phyloP scores from a whole-genome alignment of 805 yeast genomes.

The Monosporozyma yasuniensis region DNA sequence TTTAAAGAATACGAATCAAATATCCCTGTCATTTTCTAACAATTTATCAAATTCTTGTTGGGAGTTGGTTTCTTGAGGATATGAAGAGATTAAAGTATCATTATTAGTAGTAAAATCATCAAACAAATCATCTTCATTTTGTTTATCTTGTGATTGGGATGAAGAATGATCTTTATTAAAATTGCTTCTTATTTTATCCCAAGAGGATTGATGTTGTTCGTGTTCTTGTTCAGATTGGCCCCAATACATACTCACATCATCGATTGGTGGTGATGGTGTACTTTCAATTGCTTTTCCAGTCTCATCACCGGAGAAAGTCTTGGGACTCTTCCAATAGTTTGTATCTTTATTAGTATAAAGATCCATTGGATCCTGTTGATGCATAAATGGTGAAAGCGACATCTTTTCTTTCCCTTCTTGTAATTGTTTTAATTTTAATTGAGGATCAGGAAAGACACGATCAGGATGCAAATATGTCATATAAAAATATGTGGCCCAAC shows the following conservation, averaged over 20 bases:
- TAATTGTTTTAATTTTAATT: slow-evolving; percentile 28
- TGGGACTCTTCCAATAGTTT: neutral
- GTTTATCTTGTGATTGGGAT: neutral
- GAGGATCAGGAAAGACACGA: slow-evolving; percentile 49
- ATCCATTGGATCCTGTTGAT: slow-evolving; percentile 34
- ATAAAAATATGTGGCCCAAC: slow-evolving; percentile 46
- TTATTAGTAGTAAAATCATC: neutral
- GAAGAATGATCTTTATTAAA: neutral
- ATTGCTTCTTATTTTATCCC: slow-evolving; percentile 28
- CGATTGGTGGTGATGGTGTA: neutral
- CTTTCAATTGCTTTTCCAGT: no score
- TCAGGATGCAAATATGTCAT: slow-evolving; percentile 44
- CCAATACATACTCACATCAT: neutral
- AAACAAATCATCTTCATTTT: neutral
- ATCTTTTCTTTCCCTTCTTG: slow-evolving; percentile 8
- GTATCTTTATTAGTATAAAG: slow-evolving; percentile 18
- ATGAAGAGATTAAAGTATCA: neutral
- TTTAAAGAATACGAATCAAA: no score
- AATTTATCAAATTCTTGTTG: neutral
- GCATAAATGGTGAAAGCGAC: slow-evolving; percentile 17
- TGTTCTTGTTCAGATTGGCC: neutral
- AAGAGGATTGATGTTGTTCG: slow-evolving; percentile 22
- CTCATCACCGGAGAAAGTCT: slow-evolving; percentile 10
- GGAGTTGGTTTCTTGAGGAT: neutral
- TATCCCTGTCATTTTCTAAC: slow-evolving; percentile 4